Evolutionary conservation across 1,139 yeast genomes (phyloP), one percentile per base, ranked within the genome.

Genomic region (Sugiyamaella pinicola): DNA sequence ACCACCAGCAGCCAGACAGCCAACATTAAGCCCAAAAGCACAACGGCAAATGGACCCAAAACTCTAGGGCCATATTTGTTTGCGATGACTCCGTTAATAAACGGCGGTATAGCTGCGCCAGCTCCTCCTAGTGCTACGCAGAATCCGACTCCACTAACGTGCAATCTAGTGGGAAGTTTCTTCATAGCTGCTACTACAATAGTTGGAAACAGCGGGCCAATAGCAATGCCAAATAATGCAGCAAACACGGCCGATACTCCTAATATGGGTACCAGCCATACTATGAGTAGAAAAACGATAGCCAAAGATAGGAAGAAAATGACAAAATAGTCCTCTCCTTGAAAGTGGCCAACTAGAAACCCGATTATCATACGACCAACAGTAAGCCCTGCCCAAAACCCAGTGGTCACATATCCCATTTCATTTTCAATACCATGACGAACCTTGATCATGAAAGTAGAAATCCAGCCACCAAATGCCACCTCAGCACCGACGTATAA

Each of bases 201-300:
- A 8, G 93, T 83, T 0, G 95, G 93, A 69, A 85, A 88, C 4
- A 87, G 73, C 0, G 96, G 96, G 0, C 96, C 96, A 28, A 85
- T 82, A 57, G 80, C 80, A 31, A 82, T 72, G 0, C 96, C 96
- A 40, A 83, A 74, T 9, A 79, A 41, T 46, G 84, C 81, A 0
- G 83, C 81, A 37, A 60, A 61, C 6, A 69, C 54, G 2, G 72
- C 70, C 1, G 69, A 62, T 8, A 58, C 63, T 4, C 59, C 53
- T 22, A 68, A 56, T 34, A 53, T 55, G 6, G 68, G 65, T 5
- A 66, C 61, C 8, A 61, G 55, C 72, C 72, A 68, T 35, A 57
- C 39, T 13, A 68, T 51, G 2, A 66, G 52, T 24, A 62, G 51
- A 19, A 64, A 57, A 0, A 49, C 64, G 8, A 67, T 43, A 7